These are phyloP conservation scores for Sporisorium reilianum DNA, from an alignment of 1,284 basidiomycete genomes.

Conservation along the genomic window DNA sequence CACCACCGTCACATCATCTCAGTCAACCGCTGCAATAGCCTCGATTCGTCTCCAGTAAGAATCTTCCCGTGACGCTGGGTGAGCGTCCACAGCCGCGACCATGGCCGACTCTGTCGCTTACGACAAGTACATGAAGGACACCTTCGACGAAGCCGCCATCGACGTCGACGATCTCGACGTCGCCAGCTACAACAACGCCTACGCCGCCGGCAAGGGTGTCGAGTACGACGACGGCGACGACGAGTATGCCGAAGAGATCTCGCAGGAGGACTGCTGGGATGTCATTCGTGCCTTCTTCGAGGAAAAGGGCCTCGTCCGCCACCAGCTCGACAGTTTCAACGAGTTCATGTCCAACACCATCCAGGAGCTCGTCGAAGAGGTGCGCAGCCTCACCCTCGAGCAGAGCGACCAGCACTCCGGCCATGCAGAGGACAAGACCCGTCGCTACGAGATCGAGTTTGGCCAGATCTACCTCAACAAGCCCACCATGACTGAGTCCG, in stretches of 20 bases:
- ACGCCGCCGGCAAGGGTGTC: constrained; percentile 31
- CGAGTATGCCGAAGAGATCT: constrained; percentile 62
- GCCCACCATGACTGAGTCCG: constrained; percentile 93
- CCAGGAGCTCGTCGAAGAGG: constrained; percentile 99
- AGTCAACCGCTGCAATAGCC: constrained; percentile 1
- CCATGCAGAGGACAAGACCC: constrained; percentile 72
- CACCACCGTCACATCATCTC: not conserved
- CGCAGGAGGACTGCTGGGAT: constrained; percentile 68
- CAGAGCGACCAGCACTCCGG: constrained; percentile 94
- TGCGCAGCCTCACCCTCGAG: constrained; percentile 90
- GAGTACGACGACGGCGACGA: constrained; percentile 54
- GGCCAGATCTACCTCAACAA: constrained; percentile 97
- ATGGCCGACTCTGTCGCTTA: constrained; percentile 54
- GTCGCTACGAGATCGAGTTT: constrained; percentile 96
- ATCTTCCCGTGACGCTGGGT: constrained; percentile 19
- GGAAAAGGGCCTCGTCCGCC: constrained; percentile 95
- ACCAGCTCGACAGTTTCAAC: constrained; percentile 98
- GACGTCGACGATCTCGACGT: constrained; percentile 43
- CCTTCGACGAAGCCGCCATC: constrained; percentile 44
- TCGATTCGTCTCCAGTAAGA: not conserved
- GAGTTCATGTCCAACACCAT: constrained; percentile 99
- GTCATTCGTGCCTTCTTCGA: constrained; percentile 93
- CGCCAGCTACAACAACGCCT: constrained; percentile 35
- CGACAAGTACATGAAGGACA: constrained; percentile 60
- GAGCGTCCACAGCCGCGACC: constrained; percentile 25